Evolutionary conservation across 1,284 basidiomycete species (phyloP).

Genomic region (Trichosporon ovoides): DNA sequence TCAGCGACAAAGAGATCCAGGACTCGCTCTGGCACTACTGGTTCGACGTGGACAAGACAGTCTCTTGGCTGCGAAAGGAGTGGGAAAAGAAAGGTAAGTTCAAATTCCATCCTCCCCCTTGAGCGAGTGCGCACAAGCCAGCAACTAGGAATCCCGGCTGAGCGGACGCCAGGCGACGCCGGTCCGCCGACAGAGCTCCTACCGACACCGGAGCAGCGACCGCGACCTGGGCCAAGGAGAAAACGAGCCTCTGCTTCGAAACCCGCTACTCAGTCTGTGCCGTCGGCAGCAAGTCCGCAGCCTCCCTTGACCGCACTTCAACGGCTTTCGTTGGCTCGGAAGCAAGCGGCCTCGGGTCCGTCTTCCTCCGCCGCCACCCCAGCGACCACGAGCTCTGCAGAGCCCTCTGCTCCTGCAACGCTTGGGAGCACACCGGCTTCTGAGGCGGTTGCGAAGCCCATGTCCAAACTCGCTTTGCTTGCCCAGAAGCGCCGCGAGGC

Average conservation of each 20-base stretch:
- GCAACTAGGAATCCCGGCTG: conserved; percentile 22
- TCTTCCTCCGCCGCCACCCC: conserved; percentile 18
- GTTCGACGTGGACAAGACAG: conserved; percentile 75
- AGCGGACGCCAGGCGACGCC: conserved; percentile 33
- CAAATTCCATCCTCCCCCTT: neutral
- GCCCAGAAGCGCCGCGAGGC: conserved; percentile 58
- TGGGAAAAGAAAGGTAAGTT: conserved; percentile 73
- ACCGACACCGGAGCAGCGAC: conserved; percentile 38
- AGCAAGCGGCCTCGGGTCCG: conserved; percentile 42
- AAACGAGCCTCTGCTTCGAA: neutral
- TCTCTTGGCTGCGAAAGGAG: conserved; percentile 61
- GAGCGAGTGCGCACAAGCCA: conserved; percentile 12
- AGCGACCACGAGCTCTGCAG: conserved; percentile 7
- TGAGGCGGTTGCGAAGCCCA: conserved; percentile 38
- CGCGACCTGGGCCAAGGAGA: conserved; percentile 17
- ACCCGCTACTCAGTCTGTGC: neutral
- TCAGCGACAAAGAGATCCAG: conserved; percentile 69
- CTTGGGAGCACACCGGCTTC: neutral
- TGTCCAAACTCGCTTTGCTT: conserved; percentile 66
- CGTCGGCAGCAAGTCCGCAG: conserved; percentile 29
- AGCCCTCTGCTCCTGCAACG: neutral
- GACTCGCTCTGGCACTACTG: conserved; percentile 83
- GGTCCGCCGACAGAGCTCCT: conserved; percentile 24
- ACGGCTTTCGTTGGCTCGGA: conserved; percentile 55
- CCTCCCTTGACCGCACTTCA: conserved; percentile 64